Base-by-base conservation (phyloP, 202 grass and related monocot genomes). In the Carex arenaria region DNA sequence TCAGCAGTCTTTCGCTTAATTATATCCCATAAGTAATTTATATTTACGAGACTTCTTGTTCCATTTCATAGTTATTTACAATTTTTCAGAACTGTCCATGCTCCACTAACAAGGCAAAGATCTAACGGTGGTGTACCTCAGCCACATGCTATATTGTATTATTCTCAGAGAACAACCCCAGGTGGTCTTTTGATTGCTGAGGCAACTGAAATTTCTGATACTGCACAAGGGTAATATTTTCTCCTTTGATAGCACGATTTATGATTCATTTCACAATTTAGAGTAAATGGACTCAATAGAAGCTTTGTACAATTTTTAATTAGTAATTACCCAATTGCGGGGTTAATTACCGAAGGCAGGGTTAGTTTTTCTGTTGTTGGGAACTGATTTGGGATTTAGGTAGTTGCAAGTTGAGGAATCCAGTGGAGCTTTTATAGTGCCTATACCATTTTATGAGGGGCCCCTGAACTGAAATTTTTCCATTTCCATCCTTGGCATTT, bases 61-160 rank as follows among this genome's bases (percentile, higher is more conserved):
- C 1, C n/a, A 49, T 1, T 12, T 34, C 23, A 78, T 36, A 32
- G 4, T 45, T 43, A 63, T 15, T 80, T 20, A 62, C 40, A 20
- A 23, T 2, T 22, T 72, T 72, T 1, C 56, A 84, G 82, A 55
- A 64, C 77, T 61, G 82, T 84, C 36, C 82, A 77, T 45, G 84
- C 74, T 6, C 84, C 84, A 45, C 23, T 85, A 15, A 78, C 71
- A 51, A 85, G 84, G 30, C 13, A 40, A 36, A 79, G 84, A 5
- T 69, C 84, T 23, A 80, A 4, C 26, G 12, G 31, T 11, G 26
- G 19, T 10, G 51, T 80, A 53, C 84, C 84, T 67, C 84, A 71
- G 62, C 60, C 26, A 4, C 74, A 85, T 70, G 84, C 74, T 23
- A 61, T 85, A 52, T 19, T 85, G 28, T 85, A 85, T 79, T 85